Percentiles rank a stretch among this genome's conserved stretches.
Evolutionary conservation across 768 basidiomycete genomes (phyloP).

Genomic region (Mycena venus): DNA sequence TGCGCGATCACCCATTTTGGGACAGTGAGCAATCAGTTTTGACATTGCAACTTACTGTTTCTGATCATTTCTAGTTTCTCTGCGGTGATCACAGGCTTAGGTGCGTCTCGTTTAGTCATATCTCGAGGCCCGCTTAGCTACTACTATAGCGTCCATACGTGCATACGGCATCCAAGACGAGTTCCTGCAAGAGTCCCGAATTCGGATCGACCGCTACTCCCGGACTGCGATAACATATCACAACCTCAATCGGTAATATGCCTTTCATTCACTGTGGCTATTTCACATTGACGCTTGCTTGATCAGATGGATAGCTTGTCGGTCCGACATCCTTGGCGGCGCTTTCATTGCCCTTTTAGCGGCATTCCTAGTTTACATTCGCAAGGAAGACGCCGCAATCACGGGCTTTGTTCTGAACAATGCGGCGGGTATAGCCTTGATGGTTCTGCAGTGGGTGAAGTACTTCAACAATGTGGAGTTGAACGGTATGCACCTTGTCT

Average conservation of each 20-base stretch:
- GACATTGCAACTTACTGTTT: not conserved
- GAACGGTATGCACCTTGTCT: not conserved
- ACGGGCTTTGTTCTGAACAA: not conserved
- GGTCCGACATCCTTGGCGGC: not conserved
- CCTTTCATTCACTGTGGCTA: not conserved
- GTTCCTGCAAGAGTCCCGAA: not conserved
- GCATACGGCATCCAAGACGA: not conserved
- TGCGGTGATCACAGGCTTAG: not conserved
- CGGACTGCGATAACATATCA: not conserved
- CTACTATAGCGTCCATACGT: not conserved
- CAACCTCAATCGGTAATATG: not conserved
- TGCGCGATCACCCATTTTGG: slow-evolving; percentile 49
- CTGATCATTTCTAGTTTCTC: not conserved
- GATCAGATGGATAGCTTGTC: not conserved
- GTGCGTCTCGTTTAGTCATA: not conserved
- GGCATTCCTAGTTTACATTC: not conserved
- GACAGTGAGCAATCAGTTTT: slow-evolving; percentile 42
- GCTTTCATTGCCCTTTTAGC: not conserved
- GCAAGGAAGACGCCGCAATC: not conserved
- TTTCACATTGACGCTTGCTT: not conserved
- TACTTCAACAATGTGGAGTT: not conserved
- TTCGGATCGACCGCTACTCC: not conserved
- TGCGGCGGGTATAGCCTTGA: not conserved
- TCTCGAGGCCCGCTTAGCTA: too few relatives aligned
- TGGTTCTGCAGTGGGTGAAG: not conserved